A percentile compares a stretch with the other conserved stretches of the same genome.
phyloP scores from a whole-genome alignment of 139 green algal genomes.

The Zygnema circumcarinatum region DNA sequence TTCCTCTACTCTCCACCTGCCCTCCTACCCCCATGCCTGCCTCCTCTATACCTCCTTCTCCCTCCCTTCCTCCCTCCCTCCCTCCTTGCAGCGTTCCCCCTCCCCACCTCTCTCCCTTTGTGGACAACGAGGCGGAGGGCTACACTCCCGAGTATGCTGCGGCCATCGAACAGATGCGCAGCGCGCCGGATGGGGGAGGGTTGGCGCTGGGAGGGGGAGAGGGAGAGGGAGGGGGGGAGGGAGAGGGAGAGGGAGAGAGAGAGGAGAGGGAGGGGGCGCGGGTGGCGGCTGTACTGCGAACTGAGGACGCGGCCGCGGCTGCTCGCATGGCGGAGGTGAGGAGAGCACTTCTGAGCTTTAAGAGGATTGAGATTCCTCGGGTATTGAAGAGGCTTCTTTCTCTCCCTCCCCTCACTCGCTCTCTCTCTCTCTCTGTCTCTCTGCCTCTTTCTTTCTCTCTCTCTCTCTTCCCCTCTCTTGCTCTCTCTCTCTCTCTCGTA shows the following conservation, averaged over 20 bases:
- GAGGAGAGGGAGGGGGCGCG: neutral
- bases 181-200: slow-evolving; percentile 13
- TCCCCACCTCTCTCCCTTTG: slow-evolving; percentile 97
- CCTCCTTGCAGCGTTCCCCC: slow-evolving; percentile 70
- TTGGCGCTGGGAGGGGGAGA: neutral
- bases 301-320: slow-evolving; percentile 37
- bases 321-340: slow-evolving; percentile 50
- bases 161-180: slow-evolving; percentile 74
- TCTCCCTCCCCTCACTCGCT: slow-evolving; percentile 1
- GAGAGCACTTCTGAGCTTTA: neutral
- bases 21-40: too few relatives aligned
- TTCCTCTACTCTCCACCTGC: too few relatives aligned
- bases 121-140: slow-evolving; percentile 86
- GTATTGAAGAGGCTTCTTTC: neutral
- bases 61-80: too few relatives aligned
- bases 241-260: slow-evolving; percentile 24
- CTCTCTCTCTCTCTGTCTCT: slow-evolving; percentile 6
- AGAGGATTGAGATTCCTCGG: neutral
- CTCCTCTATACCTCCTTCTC: too few relatives aligned
- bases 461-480: neutral
- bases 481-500: neutral
- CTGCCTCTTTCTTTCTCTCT: slow-evolving; percentile 4
- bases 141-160: slow-evolving; percentile 94
- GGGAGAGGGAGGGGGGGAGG: neutral
- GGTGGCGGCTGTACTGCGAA: neutral